phyloP scores from a whole-genome alignment of 192 early-diverging fungal species.

The Mycoemilia scoparia region DNA sequence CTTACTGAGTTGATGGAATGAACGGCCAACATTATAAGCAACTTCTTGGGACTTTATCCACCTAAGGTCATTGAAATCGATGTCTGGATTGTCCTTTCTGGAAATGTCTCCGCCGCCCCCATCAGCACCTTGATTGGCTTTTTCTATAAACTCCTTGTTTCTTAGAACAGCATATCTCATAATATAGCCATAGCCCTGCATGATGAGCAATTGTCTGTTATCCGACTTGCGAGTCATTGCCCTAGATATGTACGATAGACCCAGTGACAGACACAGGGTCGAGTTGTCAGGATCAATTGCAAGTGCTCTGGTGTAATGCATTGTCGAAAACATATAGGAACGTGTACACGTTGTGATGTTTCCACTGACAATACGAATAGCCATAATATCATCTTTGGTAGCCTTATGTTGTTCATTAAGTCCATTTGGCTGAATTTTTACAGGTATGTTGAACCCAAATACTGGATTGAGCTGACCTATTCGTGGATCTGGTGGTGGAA shows the following conservation, averaged over 20 bases:
- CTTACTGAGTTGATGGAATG: conserved; percentile 82
- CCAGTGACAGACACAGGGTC: conserved; percentile 13
- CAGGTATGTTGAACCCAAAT: too few species aligned
- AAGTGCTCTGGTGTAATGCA: conserved; percentile 20
- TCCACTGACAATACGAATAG: conserved; percentile 13
- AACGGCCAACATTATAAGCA: conserved; percentile 72
- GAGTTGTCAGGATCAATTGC: conserved; percentile 12
- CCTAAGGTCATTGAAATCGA: too few species aligned
- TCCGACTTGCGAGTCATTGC: neutral
- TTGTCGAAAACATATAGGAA: conserved; percentile 1
- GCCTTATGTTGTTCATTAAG: too few species aligned
- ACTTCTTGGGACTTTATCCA: too few species aligned
- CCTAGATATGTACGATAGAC: conserved; percentile 12
- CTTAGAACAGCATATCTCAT: conserved; percentile 23
- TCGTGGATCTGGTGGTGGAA: too few species aligned
- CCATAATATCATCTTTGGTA: conserved; percentile 9
- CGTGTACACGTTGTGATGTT: conserved; percentile 14
- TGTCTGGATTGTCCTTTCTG: conserved; percentile 1
- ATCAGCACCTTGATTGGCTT: too few species aligned
- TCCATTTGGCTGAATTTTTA: too few species aligned
- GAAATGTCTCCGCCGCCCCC: neutral
- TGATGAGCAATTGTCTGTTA: conserved; percentile 3
- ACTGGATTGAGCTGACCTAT: too few species aligned
- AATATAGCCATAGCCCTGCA: conserved; percentile 15
- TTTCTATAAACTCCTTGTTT: conserved; percentile 7